phyloP scores from a whole-genome alignment of 345 rosid genomes.

The Linum usitatissimum region DNA sequence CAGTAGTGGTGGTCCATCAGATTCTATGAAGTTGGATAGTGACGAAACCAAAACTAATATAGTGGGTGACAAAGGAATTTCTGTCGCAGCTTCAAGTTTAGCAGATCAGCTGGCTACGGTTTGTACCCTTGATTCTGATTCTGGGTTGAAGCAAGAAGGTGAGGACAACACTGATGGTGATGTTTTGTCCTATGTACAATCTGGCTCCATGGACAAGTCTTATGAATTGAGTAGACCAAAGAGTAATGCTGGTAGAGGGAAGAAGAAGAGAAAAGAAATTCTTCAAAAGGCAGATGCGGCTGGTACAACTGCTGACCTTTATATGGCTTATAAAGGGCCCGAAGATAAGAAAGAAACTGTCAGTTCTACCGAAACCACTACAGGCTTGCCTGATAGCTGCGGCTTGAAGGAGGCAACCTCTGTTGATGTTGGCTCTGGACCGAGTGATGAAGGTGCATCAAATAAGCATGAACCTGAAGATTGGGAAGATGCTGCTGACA shows the following conservation, averaged over 20 bases:
- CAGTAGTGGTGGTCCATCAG: conserved; percentile 21
- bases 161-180: conserved; percentile 25
- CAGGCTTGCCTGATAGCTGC: conserved; percentile 18
- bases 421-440: conserved; percentile 22
- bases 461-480: conserved; percentile 72
- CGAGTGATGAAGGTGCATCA: conserved; percentile 24
- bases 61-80: conserved; percentile 6
- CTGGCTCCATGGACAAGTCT: conserved; percentile 42
- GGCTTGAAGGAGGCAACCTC: conserved; percentile 28
- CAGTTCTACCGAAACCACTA: conserved; percentile 21
- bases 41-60: conserved; percentile 13
- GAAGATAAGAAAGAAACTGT: conserved; percentile 62
- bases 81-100: conserved; percentile 11
- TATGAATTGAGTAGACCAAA: conserved; percentile 37
- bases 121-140: conserved; percentile 23
- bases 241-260: conserved; percentile 31
- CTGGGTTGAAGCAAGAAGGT: conserved; percentile 21
- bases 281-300: conserved; percentile 94
- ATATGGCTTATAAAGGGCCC: conserved; percentile 81
- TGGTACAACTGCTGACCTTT: conserved; percentile 73
- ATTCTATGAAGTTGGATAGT: conserved; percentile 15
- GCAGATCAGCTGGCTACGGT: conserved; percentile 20
- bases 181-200: conserved; percentile 16
- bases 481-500: conserved; percentile 97
- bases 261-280: conserved; percentile 52